Evolutionary conservation across 352 stramenopile genomes (phyloP), one percentile per base, ranked within the genome.

Genomic region (Phytophthora tubulina): DNA sequence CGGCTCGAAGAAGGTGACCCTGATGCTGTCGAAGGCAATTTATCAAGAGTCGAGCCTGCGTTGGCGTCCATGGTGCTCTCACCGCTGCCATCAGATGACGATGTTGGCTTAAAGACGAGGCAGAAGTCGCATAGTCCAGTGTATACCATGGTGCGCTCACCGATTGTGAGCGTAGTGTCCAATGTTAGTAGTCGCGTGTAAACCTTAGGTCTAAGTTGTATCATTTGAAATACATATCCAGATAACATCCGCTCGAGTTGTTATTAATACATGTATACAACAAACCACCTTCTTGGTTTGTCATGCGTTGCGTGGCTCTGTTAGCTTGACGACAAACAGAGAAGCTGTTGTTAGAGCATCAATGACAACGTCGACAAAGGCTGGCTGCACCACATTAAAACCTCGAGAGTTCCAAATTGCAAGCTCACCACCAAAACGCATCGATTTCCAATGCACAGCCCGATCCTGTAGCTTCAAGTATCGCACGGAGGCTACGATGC

Each of bases 61-160:
- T 75, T 66, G 2, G 15, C 68, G 38, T 72, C 46, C 3, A 54
- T 71, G 50, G 56, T 39, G 36, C 64, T 71, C 0, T 77, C 73
- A 14, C 72, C 73, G 32, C 48, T 65, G 3, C 48, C 53, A 35
- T 59, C 39, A 3, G 62, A 62, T 33, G 42, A 21, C 3, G 49
- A 52, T 10, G n/a, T 55, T 10, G 54, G 54, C 14, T 14, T 39
- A 4, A 76, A 76, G 48, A 39, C 6, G 15, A 67, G 63, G 1
- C 38, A 56, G 21, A 50, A 68, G 7, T 46, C 46, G 21, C 57
- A 66, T 36, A 75, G 66, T 41, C 73, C 70, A 9, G 49, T 52
- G 44, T 81, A 78, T 62, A 73, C 67, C 8, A 58, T 70, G 10
- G 15, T 78, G 44, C 51, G 30, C 60, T 81, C 73, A 13, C 70